Evolutionary conservation across 2,329 filamentous ascomycete genomes (phyloP).

Genomic region (Cercospora sp.): DNA sequence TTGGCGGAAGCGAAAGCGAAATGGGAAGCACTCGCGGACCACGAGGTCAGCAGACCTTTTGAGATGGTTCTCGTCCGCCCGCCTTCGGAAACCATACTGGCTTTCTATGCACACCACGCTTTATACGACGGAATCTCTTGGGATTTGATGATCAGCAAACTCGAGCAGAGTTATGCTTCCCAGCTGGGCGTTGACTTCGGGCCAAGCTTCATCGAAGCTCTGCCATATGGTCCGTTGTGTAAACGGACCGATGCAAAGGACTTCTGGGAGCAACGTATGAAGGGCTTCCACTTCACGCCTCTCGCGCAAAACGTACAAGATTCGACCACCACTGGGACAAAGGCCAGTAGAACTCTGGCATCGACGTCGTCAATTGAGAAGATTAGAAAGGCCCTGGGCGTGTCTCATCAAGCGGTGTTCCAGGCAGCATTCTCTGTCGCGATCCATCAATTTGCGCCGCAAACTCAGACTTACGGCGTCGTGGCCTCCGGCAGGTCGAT

Average conservation of each 20-base stretch:
- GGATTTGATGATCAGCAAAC: slow-evolving; percentile 61
- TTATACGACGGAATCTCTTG: slow-evolving; percentile 85
- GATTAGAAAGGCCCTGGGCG: slow-evolving; percentile 60
- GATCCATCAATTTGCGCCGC: slow-evolving; percentile 54
- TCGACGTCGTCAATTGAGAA: slow-evolving; percentile 30
- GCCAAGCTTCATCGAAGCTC: slow-evolving; percentile 64
- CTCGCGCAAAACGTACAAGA: slow-evolving; percentile 3
- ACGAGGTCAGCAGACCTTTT: slow-evolving; percentile 54
- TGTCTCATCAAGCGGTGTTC: slow-evolving; percentile 76
- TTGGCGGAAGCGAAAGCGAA: slow-evolving; percentile 42
- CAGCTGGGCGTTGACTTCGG: slow-evolving; percentile 35
- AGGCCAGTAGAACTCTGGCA: not conserved
- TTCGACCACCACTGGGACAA: not conserved
- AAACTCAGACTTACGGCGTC: slow-evolving; percentile 64
- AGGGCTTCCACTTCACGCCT: slow-evolving; percentile 38
- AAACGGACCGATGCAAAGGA: slow-evolving; percentile 49
- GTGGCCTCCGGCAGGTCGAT: slow-evolving; percentile 77
- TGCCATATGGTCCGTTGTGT: slow-evolving; percentile 68
- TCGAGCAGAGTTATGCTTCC: slow-evolving; percentile 55
- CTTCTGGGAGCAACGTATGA: slow-evolving; percentile 67
- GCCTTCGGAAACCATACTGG: slow-evolving; percentile 45
- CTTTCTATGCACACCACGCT: slow-evolving; percentile 76
- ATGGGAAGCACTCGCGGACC: slow-evolving; percentile 59
- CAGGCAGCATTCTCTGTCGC: slow-evolving; percentile 72
- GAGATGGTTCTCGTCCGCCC: slow-evolving; percentile 50